Conservation (phyloP, 495 filamentous ascomycete species). For the Trypethelium eluteriae region DNA sequence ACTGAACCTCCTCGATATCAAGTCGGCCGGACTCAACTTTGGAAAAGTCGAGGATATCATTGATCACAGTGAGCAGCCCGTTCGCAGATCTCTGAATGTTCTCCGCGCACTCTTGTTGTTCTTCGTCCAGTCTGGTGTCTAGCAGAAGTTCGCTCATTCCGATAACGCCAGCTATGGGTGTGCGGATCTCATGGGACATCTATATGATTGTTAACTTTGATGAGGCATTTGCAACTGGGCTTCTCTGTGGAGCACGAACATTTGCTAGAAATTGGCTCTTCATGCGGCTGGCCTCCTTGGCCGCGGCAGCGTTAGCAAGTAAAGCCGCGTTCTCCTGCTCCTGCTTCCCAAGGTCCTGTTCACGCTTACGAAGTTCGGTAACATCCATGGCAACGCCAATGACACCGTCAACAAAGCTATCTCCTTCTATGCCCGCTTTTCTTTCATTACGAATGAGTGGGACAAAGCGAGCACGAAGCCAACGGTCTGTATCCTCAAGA, state of each 20-base stretch:
- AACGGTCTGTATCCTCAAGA: conserved; percentile 44
- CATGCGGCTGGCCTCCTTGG: conserved; percentile 61
- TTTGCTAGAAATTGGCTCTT: conserved; percentile 65
- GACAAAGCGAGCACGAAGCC: conserved; percentile 58
- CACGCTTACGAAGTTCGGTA: conserved; percentile 54
- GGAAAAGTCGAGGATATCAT: conserved; percentile 82
- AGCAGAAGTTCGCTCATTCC: conserved; percentile 38
- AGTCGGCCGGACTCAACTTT: conserved; percentile 73
- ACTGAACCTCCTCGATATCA: conserved; percentile 71
- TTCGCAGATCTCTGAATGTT: conserved; percentile 77
- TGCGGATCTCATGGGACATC: conserved; percentile 87
- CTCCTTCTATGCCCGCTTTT: conserved; percentile 39
- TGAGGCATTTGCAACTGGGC: too few relatives aligned
- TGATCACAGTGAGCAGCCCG: conserved; percentile 76
- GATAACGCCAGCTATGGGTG: conserved; percentile 52
- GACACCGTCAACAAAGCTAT: conserved; percentile 51
- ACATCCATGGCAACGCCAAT: conserved; percentile 64
- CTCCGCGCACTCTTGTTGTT: conserved; percentile 66
- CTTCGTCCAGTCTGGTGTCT: conserved; percentile 55
- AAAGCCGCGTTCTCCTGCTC: conserved; percentile 55
- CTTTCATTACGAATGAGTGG: conserved; percentile 48
- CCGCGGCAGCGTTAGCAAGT: conserved; percentile 56
- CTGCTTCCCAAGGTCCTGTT: conserved; percentile 48
- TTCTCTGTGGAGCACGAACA: not conserved
- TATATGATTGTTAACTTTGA: not conserved